A percentile compares a stretch with the other conserved stretches of the same genome.
Conservation (phyloP, 192 early-diverging fungal genomes). For the Coemansia sp. region DNA sequence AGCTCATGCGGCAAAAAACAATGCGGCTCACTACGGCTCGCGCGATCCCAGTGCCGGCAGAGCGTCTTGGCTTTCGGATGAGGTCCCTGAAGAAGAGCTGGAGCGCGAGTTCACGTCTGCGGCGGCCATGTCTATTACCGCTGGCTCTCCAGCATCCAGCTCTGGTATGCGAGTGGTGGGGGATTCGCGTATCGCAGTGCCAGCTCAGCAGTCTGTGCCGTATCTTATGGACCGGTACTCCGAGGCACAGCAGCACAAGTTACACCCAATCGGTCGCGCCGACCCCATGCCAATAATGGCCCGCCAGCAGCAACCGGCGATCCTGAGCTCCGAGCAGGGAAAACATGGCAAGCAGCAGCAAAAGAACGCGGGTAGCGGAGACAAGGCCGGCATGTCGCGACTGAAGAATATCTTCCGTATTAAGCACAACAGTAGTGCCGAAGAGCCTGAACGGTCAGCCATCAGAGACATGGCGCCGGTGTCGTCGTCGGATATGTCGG, state of each 20-base stretch:
- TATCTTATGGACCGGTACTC: constrained; percentile 15
- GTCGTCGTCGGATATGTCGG: not conserved
- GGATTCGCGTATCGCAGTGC: not conserved
- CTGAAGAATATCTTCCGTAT: constrained; percentile 53
- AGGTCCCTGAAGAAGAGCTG: constrained; percentile 30
- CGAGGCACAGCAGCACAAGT: constrained; percentile 40
- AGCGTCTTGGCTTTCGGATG: constrained; percentile 45
- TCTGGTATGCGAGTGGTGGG: not conserved
- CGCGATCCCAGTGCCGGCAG: constrained; percentile 13
- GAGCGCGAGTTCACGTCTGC: constrained; percentile 2
- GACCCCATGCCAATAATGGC: constrained; percentile 20
- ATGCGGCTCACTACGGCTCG: not conserved
- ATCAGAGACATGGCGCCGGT: not conserved
- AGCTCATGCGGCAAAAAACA: not conserved
- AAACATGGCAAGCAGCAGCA: constrained; percentile 15
- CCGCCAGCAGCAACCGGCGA: constrained; percentile 8
- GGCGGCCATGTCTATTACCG: not conserved
- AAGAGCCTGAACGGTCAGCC: constrained; percentile 3
- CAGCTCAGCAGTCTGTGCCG: not conserved
- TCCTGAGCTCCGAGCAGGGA: constrained; percentile 2
- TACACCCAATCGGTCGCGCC: constrained; percentile 24
- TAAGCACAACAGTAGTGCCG: constrained; percentile 16
- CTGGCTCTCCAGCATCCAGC: not conserved
- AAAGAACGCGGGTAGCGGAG: constrained; percentile 16
- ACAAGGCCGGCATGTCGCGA: constrained; percentile 48